phyloP scores from a whole-genome alignment of 768 basidiomycete genomes.

The Rhizopogon vesiculosus region DNA sequence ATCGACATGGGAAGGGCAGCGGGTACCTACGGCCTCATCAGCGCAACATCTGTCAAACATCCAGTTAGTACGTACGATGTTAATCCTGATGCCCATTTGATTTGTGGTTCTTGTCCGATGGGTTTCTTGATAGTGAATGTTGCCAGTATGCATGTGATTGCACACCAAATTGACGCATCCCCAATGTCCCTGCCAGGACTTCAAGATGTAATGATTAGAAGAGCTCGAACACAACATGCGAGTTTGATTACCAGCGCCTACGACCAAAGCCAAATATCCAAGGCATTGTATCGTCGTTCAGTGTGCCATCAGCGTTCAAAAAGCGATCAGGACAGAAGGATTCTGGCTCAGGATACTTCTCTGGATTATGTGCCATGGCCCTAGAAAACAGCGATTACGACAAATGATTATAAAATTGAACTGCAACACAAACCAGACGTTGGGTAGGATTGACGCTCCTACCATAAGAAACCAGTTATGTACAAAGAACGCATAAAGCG shows the following conservation, averaged over 20 bases:
- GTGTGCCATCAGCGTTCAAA: conserved; percentile 4
- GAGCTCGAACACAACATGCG: not conserved
- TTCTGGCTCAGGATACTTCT: conserved; percentile 7
- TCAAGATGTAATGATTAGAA: not conserved
- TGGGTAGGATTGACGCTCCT: conserved; percentile 9
- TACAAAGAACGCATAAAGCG: not conserved
- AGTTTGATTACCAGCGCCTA: conserved; percentile 2
- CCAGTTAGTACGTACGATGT: conserved; percentile 1
- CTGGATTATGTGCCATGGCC: conserved; percentile 10
- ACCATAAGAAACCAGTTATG: not conserved
- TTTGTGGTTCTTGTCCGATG: conserved; percentile 8
- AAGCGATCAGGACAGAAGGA: conserved; percentile 8
- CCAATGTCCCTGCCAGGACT: conserved; percentile 1
- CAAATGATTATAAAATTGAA: not conserved
- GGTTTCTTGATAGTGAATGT: conserved; percentile 12
- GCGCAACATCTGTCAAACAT: too few relatives aligned
- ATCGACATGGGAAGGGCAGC: too few relatives aligned
- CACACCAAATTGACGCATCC: conserved; percentile 4
- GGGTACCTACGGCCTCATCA: too few relatives aligned
- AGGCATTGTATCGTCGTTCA: conserved; percentile 5
- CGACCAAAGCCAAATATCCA: conserved; percentile 13
- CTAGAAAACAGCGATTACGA: not conserved
- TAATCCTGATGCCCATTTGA: conserved; percentile 15
- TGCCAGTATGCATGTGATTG: conserved; percentile 11
- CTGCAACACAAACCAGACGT: conserved; percentile 6